phyloP scores from a whole-genome alignment of 2,329 filamentous ascomycete genomes.

The Fonsecaea pedrosoi region DNA sequence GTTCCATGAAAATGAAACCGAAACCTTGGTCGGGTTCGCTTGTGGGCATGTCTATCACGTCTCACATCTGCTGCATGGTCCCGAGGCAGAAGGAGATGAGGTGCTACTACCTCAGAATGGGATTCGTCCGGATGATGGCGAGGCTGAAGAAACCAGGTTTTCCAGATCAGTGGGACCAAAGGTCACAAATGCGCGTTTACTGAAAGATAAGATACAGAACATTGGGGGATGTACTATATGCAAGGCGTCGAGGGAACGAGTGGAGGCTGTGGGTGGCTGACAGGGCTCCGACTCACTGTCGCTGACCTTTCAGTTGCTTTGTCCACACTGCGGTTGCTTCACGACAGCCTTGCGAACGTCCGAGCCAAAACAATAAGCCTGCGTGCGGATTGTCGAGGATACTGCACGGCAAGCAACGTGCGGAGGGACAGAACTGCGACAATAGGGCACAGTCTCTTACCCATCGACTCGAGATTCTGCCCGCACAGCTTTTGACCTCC shows the following conservation, averaged over 20 bases:
- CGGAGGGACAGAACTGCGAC: not conserved
- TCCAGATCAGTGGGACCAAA: constrained; percentile 76
- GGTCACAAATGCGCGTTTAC: constrained; percentile 80
- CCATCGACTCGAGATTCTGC: not conserved
- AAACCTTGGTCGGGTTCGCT: constrained; percentile 69
- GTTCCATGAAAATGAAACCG: constrained; percentile 52
- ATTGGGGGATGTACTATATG: constrained; percentile 37
- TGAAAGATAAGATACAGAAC: constrained; percentile 49
- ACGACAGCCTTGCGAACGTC: not conserved
- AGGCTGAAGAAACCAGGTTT: constrained; percentile 42
- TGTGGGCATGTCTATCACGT: constrained; percentile 74
- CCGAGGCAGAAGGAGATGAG: constrained; percentile 41
- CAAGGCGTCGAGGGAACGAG: constrained; percentile 27
- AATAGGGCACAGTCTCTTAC: not conserved
- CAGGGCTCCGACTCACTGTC: not conserved
- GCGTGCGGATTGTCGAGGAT: not conserved
- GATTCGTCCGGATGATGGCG: constrained; percentile 32
- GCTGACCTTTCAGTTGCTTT: not conserved
- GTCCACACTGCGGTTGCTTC: not conserved
- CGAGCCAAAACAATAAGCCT: not conserved
- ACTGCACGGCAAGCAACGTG: not conserved
- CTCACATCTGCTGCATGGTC: constrained; percentile 61
- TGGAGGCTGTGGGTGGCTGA: constrained; percentile 26
- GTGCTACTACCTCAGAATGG: constrained; percentile 32
- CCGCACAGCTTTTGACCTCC: not conserved